Evolutionary conservation across 2,329 filamentous ascomycete genomes (phyloP).

Genomic region (Chaetomium strumarium): DNA sequence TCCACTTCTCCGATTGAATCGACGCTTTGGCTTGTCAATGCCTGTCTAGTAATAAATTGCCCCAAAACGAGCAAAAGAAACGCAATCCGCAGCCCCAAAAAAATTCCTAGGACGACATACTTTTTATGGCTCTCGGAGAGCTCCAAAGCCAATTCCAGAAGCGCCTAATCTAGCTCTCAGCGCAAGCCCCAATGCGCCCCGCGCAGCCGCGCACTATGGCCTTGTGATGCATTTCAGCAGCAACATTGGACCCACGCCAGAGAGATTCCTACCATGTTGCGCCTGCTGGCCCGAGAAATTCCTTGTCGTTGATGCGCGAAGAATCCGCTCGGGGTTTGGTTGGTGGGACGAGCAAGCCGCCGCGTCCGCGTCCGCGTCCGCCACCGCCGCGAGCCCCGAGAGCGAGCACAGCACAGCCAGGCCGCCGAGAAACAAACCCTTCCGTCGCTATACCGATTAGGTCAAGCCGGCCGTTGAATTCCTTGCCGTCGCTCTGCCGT

Average conservation of each 20-base stretch:
- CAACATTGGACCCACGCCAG: slow-evolving; percentile 5
- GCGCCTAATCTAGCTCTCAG: neutral
- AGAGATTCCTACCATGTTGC: slow-evolving; percentile 21
- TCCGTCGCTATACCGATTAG: no score
- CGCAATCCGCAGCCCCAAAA: slow-evolving; percentile 12
- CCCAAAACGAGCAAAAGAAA: slow-evolving; percentile 13
- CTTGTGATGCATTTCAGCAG: slow-evolving; percentile 24
- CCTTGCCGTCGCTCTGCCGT: slow-evolving; percentile 9
- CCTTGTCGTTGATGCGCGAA: slow-evolving; percentile 25
- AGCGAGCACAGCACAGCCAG: no score
- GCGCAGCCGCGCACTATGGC: slow-evolving; percentile 21
- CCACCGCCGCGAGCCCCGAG: neutral
- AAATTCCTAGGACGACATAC: slow-evolving; percentile 15
- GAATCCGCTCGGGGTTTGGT: slow-evolving; percentile 16
- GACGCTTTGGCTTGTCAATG: slow-evolving; percentile 7
- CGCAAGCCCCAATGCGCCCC: slow-evolving; percentile 10
- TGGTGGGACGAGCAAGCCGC: slow-evolving; percentile 22
- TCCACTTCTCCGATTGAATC: slow-evolving; percentile 25
- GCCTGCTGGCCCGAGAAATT: slow-evolving; percentile 17
- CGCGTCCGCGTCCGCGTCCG: slow-evolving; percentile 4
- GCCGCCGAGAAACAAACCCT: no score
- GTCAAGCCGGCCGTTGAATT: no score
- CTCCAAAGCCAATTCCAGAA: slow-evolving; percentile 8
- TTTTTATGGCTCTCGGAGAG: slow-evolving; percentile 7
- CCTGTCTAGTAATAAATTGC: slow-evolving; percentile 15